Evolutionary conservation across 2,329 filamentous ascomycete genomes (phyloP).

Genomic region (Waltergamsia citrina): DNA sequence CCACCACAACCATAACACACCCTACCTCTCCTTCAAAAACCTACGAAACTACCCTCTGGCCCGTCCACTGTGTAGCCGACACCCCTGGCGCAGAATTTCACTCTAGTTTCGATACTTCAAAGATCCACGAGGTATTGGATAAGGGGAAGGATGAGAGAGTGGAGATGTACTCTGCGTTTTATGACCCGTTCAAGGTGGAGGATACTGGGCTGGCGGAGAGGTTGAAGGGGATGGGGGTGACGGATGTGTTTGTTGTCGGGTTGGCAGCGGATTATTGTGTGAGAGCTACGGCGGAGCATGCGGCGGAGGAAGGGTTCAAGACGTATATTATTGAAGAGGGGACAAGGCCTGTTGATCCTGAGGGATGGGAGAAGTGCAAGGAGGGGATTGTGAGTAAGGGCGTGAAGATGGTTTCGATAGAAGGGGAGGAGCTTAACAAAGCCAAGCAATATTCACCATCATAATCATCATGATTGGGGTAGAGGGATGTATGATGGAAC

Average conservation of each 20-base stretch:
- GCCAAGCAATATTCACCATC: too few species aligned
- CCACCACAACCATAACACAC: conserved; percentile 55
- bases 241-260: conserved; percentile 78
- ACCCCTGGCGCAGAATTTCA: conserved; percentile 69
- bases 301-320: conserved; percentile 63
- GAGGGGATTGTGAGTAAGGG: conserved; percentile 46
- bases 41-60: conserved; percentile 71
- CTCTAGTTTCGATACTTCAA: conserved; percentile 23
- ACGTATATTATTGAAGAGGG: conserved; percentile 73
- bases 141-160: conserved; percentile 69
- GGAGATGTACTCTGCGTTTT: conserved; percentile 94
- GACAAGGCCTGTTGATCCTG: conserved; percentile 61
- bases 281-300: conserved; percentile 69
- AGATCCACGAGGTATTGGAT: too few species aligned
- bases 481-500: too few species aligned
- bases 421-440: conserved; percentile 46
- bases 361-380: conserved; percentile 44
- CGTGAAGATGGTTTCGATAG: conserved; percentile 50
- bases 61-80: conserved; percentile 74
- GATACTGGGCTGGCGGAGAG: conserved; percentile 53
- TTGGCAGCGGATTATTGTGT: conserved; percentile 89
- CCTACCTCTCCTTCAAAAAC: conserved; percentile 54
- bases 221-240: conserved; percentile 50
- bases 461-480: too few species aligned
- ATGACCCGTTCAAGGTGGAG: conserved; percentile 62